Conservation (phyloP, 208 protist species). For the Leishmania arabica region DNA sequence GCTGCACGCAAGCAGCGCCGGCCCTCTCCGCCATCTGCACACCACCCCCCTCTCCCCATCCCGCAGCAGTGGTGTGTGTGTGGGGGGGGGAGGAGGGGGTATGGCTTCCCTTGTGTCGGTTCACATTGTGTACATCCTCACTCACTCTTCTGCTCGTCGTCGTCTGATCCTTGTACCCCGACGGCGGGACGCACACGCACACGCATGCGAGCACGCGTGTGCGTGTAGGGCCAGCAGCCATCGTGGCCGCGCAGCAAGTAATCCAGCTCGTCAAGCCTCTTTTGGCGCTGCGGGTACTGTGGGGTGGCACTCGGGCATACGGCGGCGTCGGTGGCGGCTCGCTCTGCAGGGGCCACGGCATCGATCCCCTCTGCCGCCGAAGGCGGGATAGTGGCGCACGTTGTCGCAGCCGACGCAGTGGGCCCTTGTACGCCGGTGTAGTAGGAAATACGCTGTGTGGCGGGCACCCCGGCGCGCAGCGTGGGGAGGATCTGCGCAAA, state of each 20-base stretch:
- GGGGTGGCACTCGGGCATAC: not conserved
- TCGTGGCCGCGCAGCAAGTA: conserved; percentile 35
- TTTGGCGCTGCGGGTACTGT: conserved; percentile 28
- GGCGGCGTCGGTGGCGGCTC: not conserved
- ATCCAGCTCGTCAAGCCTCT: conserved; percentile 46
- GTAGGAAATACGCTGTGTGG: conserved; percentile 13
- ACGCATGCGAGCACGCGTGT: not conserved
- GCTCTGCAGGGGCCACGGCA: not conserved
- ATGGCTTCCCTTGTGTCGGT: not conserved
- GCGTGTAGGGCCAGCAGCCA: conserved; percentile 7
- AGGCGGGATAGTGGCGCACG: not conserved
- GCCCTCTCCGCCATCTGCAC: not conserved
- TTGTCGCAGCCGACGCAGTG: not conserved
- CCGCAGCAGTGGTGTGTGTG: not conserved
- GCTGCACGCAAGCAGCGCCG: not conserved
- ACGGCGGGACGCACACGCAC: not conserved
- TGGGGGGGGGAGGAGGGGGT: no score
- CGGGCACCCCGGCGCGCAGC: conserved; percentile 14
- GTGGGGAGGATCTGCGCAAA: conserved; percentile 16
- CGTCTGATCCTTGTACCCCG: not conserved
- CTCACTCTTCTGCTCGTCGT: not conserved
- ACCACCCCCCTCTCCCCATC: not conserved
- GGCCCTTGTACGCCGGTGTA: conserved; percentile 13
- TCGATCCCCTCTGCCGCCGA: not conserved
- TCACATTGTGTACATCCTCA: not conserved